Evolutionary conservation across 2,329 filamentous ascomycete species (phyloP).

Genomic region (Penicillium paneum): DNA sequence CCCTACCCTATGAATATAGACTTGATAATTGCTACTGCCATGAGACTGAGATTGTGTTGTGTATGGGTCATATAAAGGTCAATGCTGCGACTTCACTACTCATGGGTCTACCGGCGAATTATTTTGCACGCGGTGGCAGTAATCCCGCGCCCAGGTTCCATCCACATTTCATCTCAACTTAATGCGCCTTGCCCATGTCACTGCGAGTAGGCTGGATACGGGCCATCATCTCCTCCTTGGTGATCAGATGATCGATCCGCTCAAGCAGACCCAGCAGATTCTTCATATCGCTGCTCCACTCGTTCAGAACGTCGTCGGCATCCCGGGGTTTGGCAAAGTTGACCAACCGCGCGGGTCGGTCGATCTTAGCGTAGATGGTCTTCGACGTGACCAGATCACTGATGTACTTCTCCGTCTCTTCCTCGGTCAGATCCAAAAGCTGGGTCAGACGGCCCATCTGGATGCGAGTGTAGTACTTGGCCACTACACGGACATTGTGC

Average conservation of each 20-base stretch:
- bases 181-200: slow-evolving; percentile 41
- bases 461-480: slow-evolving; percentile 98
- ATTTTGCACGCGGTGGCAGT: slow-evolving; percentile 30
- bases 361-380: slow-evolving; percentile 97
- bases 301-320: slow-evolving; percentile 93
- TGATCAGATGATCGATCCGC: slow-evolving; percentile 95
- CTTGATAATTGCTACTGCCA: not conserved
- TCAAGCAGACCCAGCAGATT: slow-evolving; percentile 79
- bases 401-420: slow-evolving; percentile 99
- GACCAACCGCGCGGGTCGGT: slow-evolving; percentile 85
- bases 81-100: slow-evolving; percentile 10
- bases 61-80: slow-evolving; percentile 2
- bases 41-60: not conserved
- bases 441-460: slow-evolving; percentile 86
- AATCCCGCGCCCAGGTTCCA: slow-evolving; percentile 10
- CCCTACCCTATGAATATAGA: not conserved
- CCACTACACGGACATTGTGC: slow-evolving; percentile 95
- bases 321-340: slow-evolving; percentile 93
- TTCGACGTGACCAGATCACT: slow-evolving; percentile 95
- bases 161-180: slow-evolving; percentile 8
- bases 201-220: slow-evolving; percentile 68
- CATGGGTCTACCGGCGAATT: slow-evolving; percentile 29
- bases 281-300: slow-evolving; percentile 99
- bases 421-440: slow-evolving; percentile 85
- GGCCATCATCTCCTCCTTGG: slow-evolving; percentile 99